Evolutionary conservation across 306 rosid genomes (phyloP).

Genomic region (Sophora flavescens): DNA sequence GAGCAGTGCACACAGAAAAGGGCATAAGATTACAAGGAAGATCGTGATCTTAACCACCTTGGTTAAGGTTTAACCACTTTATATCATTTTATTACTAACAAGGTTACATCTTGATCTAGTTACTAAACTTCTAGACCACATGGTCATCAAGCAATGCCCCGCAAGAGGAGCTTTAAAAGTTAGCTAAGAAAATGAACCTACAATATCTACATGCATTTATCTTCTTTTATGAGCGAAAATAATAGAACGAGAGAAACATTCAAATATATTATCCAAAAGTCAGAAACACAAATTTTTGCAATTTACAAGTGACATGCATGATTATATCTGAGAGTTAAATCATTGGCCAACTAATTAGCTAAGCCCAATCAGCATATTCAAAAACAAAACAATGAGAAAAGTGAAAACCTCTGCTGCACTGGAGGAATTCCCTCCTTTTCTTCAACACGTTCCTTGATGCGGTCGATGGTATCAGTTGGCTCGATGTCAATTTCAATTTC

Average conservation of each 20-base stretch:
- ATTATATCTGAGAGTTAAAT: slow-evolving; percentile 20
- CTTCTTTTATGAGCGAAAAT: not conserved
- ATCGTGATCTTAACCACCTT: not conserved
- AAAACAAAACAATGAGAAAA: not conserved
- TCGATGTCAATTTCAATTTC: slow-evolving; percentile 98
- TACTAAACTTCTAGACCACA: slow-evolving; percentile 25
- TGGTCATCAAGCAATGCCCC: not conserved
- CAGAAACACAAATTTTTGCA: slow-evolving; percentile 12
- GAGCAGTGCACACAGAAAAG: not conserved
- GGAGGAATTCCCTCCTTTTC: slow-evolving; percentile 99
- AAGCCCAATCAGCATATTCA: slow-evolving; percentile 17
- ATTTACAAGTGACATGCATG: slow-evolving; percentile 23
- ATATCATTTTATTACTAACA: not conserved
- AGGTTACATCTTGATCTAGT: slow-evolving; percentile 11
- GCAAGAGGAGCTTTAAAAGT: not conserved
- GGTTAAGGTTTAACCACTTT: not conserved
- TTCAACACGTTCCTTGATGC: slow-evolving; percentile 96
- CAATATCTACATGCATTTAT: slow-evolving; percentile 27
- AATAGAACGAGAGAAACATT: not conserved
- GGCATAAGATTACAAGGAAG: not conserved
- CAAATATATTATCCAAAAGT: not conserved
- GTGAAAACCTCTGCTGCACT: slow-evolving; percentile 88
- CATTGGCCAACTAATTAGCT: slow-evolving; percentile 7
- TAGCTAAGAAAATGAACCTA: slow-evolving; percentile 27
- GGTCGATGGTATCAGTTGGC: slow-evolving; percentile 92